These are phyloP conservation scores for Dothiorella sarmentorum DNA, from an alignment of 2,329 filamentous ascomycete species.

Conservation along the genomic window DNA sequence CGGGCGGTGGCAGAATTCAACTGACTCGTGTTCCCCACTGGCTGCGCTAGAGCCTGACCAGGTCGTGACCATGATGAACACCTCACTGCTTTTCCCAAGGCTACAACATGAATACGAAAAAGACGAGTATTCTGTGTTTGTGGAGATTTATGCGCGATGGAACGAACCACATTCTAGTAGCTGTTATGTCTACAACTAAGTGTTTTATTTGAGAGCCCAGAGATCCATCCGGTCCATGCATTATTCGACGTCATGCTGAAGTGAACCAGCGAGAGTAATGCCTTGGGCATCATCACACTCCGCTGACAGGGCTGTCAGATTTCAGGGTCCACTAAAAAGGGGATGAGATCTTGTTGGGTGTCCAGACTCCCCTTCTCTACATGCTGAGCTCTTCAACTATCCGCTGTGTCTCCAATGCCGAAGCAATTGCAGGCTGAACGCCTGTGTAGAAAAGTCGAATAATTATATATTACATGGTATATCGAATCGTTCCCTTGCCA, in stretches of 20 bases:
- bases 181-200: too few relatives aligned
- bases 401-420: neutral
- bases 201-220: too few relatives aligned
- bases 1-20: constrained; percentile 9
- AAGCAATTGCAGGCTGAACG: neutral
- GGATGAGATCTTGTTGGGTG: neutral
- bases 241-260: too few relatives aligned
- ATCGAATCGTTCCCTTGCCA: neutral
- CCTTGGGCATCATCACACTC: neutral
- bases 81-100: too few relatives aligned
- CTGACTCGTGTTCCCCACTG: constrained; percentile 4
- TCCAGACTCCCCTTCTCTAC: too few relatives aligned
- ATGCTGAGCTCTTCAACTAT: too few relatives aligned
- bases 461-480: constrained; percentile 17
- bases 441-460: neutral
- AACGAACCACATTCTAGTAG: too few relatives aligned
- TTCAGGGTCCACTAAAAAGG: constrained; percentile 1
- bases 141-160: too few relatives aligned
- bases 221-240: too few relatives aligned
- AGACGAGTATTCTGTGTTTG: too few relatives aligned
- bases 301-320: constrained; percentile 4
- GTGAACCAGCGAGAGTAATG: too few relatives aligned
- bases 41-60: neutral
- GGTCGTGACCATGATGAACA: neutral
- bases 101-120: too few relatives aligned